These are phyloP conservation scores for Macrolepiota dolichaula DNA, from an alignment of 768 basidiomycete genomes.

Conservation along the genomic window DNA sequence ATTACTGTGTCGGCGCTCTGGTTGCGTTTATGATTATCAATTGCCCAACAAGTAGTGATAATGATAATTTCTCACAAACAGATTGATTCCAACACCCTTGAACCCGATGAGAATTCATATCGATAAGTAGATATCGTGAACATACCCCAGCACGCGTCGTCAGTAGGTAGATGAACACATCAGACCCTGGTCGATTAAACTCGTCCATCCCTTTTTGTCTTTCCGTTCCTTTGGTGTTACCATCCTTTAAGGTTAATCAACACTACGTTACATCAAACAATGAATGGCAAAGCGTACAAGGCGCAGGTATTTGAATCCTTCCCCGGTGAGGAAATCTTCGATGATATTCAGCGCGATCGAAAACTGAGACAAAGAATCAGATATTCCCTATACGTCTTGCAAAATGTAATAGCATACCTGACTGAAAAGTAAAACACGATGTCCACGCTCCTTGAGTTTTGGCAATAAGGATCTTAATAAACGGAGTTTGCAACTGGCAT, in stretches of 20 bases:
- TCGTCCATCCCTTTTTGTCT: constrained; percentile 95
- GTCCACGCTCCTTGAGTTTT: constrained; percentile 79
- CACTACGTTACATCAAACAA: not conserved
- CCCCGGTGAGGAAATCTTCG: constrained; percentile 85
- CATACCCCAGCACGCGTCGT: constrained; percentile 84
- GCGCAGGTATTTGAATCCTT: constrained; percentile 76
- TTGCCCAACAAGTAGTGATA: no score
- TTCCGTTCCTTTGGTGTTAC: constrained; percentile 77
- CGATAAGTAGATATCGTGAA: not conserved
- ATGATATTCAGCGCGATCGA: constrained; percentile 82
- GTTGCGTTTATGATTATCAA: constrained; percentile 23
- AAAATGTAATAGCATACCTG: constrained; percentile 53
- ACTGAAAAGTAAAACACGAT: constrained; percentile 89
- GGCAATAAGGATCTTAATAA: constrained; percentile 76
- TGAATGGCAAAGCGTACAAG: constrained; percentile 43
- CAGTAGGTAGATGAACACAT: constrained; percentile 87
- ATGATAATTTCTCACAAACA: constrained; percentile 37
- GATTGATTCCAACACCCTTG: constrained; percentile 87
- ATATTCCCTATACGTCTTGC: not conserved
- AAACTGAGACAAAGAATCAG: constrained; percentile 50
- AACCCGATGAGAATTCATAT: not conserved
- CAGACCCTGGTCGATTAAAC: constrained; percentile 86
- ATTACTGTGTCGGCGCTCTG: constrained; percentile 92
- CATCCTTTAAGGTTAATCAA: constrained; percentile 56
- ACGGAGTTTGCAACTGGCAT: constrained; percentile 82